Evolutionary conservation across 2,329 filamentous ascomycete species (phyloP).

Genomic region (Podosphaera xanthii): DNA sequence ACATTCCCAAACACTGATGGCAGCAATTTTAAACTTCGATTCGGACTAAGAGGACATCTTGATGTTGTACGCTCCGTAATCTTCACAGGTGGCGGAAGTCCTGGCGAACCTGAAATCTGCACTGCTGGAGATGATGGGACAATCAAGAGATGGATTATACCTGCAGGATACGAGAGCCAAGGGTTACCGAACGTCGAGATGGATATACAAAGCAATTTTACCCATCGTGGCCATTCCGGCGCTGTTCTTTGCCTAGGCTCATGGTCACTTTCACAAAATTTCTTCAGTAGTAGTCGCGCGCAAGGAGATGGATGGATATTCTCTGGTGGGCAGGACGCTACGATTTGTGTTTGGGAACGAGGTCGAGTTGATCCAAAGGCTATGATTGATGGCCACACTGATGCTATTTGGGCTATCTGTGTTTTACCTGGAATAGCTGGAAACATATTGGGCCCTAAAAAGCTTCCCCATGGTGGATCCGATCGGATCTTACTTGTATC

Average conservation of each 20-base stretch:
- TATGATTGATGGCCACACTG: constrained; percentile 78
- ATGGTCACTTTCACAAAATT: constrained; percentile 70
- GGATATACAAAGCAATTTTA: constrained; percentile 84
- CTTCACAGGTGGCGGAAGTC: constrained; percentile 88
- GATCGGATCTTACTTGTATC: constrained; percentile 82
- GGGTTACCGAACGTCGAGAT: constrained; percentile 37
- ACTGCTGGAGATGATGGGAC: constrained; percentile 88
- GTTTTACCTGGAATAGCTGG: constrained; percentile 70
- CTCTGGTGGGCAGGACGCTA: constrained; percentile 84
- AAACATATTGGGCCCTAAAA: constrained; percentile 55
- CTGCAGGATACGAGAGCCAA: constrained; percentile 48
- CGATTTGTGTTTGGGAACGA: constrained; percentile 84
- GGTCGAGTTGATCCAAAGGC: constrained; percentile 88
- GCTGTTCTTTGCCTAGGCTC: constrained; percentile 70
- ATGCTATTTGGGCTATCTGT: constrained; percentile 89
- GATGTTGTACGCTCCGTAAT: constrained; percentile 88
- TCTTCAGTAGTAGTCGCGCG: constrained; percentile 69
- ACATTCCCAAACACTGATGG: constrained; percentile 35
- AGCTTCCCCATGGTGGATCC: constrained; percentile 44
- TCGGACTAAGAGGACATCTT: constrained; percentile 75
- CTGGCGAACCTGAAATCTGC: constrained; percentile 88
- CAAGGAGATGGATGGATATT: constrained; percentile 96
- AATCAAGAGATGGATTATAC: constrained; percentile 92
- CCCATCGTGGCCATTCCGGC: constrained; percentile 81
- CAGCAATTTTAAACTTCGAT: constrained; percentile 73